These are phyloP conservation scores for Gastrolobium bilobum DNA, from an alignment of 306 rosid genomes.

Conservation along the genomic window DNA sequence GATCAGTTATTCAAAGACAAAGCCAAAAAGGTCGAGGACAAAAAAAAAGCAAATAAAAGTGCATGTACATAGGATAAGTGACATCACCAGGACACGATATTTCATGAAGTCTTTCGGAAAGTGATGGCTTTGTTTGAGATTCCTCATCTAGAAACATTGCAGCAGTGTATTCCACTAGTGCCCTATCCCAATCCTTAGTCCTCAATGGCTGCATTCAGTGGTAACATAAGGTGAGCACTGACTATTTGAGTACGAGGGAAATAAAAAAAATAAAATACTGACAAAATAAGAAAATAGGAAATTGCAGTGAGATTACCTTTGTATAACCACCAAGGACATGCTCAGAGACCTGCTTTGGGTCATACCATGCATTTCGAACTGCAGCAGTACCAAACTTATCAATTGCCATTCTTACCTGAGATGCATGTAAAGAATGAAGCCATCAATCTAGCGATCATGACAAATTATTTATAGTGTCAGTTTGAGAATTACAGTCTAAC, in stretches of 20 bases:
- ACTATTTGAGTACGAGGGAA: constrained; percentile 29
- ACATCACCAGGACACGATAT: constrained; percentile 89
- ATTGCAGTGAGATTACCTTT: constrained; percentile 60
- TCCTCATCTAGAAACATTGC: constrained; percentile 83
- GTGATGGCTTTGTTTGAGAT: constrained; percentile 67
- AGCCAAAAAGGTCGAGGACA: background rate
- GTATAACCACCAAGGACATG: constrained; percentile 81
- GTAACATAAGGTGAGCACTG: constrained; percentile 50
- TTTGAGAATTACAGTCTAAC: constrained; percentile 37
- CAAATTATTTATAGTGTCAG: background rate
- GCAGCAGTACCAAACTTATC: constrained; percentile 81
- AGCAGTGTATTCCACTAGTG: constrained; percentile 83
- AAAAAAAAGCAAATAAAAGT: constrained; percentile 26
- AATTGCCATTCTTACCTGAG: constrained; percentile 78
- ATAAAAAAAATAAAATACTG: constrained; percentile 5
- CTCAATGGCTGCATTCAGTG: constrained; percentile 80
- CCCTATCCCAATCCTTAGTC: constrained; percentile 92
- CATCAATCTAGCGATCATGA: constrained; percentile 45
- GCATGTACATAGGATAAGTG: constrained; percentile 43
- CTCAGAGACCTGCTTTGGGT: constrained; percentile 70
- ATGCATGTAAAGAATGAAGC: constrained; percentile 37
- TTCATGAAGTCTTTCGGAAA: constrained; percentile 72
- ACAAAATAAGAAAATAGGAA: constrained; percentile 14
- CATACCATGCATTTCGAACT: constrained; percentile 85
- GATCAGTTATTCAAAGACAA: constrained; percentile 20